Percentiles rank a stretch among this genome's conserved stretches.
Conservation (phyloP, 1,284 basidiomycete genomes). For the Stygiomarasmius scandens region DNA sequence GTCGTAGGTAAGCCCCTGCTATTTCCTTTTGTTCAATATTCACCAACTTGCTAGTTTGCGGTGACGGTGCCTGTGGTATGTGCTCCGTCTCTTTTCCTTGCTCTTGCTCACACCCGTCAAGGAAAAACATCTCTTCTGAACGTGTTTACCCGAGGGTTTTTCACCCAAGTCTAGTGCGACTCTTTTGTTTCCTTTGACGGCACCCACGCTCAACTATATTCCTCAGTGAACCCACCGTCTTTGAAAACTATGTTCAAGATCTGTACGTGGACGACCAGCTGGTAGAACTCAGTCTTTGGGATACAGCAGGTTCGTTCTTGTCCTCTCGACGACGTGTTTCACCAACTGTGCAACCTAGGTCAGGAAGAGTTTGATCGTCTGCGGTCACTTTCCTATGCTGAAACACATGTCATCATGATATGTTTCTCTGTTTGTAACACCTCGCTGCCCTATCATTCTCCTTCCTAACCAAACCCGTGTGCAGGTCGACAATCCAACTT, state of each 20-base stretch:
- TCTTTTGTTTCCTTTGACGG: slow-evolving; percentile 1
- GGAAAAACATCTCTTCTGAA: slow-evolving; percentile 83
- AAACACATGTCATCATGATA: slow-evolving; percentile 93
- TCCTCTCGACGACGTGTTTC: slow-evolving; percentile 13
- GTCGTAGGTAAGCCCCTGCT: slow-evolving; percentile 49
- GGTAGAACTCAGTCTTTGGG: slow-evolving; percentile 93
- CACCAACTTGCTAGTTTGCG: slow-evolving; percentile 55
- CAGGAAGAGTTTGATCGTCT: slow-evolving; percentile 96
- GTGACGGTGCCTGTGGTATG: slow-evolving; percentile 90
- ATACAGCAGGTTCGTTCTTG: slow-evolving; percentile 81
- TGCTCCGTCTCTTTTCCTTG: slow-evolving; percentile 17
- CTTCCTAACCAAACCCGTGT: neutral
- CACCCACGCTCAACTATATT: slow-evolving; percentile 1
- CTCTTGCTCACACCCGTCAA: slow-evolving; percentile 28
- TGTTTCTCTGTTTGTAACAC: slow-evolving; percentile 80
- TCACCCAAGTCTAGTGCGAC: slow-evolving; percentile 84
- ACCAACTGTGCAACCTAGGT: slow-evolving; percentile 48
- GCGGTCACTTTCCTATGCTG: slow-evolving; percentile 89
- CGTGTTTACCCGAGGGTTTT: slow-evolving; percentile 85
- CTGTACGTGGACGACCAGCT: slow-evolving; percentile 79
- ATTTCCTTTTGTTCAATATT: slow-evolving; percentile 8
- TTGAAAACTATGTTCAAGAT: slow-evolving; percentile 93
- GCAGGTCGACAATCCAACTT: slow-evolving; percentile 88
- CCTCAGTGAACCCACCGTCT: slow-evolving; percentile 84
- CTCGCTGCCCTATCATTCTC: neutral